These are phyloP conservation scores for Cinchona pubescens DNA, from an alignment of 257 asterid genomes.

Conservation along the genomic window DNA sequence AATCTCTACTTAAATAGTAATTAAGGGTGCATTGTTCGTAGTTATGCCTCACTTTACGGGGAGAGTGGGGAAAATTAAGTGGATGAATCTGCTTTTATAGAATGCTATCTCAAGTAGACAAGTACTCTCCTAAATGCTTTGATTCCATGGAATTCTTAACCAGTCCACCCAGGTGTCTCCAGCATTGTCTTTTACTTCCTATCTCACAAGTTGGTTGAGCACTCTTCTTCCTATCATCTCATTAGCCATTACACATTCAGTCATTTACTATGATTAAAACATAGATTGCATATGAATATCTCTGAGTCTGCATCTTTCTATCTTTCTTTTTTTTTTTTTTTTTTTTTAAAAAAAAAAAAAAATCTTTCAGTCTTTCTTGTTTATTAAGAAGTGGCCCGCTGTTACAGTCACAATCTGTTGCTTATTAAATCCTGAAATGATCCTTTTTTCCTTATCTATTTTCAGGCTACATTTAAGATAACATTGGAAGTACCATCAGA, in stretches of 20 bases:
- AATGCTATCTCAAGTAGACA: background rate
- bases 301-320: background rate
- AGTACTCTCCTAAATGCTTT: background rate
- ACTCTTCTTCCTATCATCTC: background rate
- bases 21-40: background rate
- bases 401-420: background rate
- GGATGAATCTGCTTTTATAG: background rate
- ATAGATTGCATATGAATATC: background rate
- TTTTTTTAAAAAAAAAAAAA: background rate
- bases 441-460: background rate
- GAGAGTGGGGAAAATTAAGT: background rate
- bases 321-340: background rate
- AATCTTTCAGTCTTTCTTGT: too few relatives aligned
- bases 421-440: background rate
- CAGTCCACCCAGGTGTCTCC: background rate
- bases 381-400: background rate
- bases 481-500: slow-evolving; percentile 87
- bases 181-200: background rate
- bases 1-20: background rate
- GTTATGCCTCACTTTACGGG: background rate
- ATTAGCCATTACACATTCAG: background rate
- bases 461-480: slow-evolving; percentile 59
- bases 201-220: background rate
- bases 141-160: background rate
- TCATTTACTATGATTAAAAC: background rate